Base-by-base conservation (phyloP, 1,139 yeast species). In the Candida dubliniensis region DNA sequence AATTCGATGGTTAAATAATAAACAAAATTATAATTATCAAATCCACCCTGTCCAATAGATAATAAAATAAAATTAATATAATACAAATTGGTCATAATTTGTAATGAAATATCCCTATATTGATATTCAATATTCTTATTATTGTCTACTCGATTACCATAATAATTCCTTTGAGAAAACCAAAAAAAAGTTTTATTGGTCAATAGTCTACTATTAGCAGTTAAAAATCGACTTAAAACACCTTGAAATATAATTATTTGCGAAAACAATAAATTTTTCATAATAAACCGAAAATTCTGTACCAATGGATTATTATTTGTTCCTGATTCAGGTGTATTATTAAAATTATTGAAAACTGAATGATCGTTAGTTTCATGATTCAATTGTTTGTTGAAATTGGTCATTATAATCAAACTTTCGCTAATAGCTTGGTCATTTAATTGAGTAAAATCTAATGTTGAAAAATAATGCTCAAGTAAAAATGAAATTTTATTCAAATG, bases 21-120 rank as follows among this genome's bases (percentile, higher is more conserved):
- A n/a, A 83, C 81, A 58, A 82, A 84, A 53, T 82, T 83, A 58
- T 81, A 85, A 15, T 80, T 73, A 42, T 83, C 86, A 58, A 86
- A 85, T 1, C 89, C 89, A 1, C 87, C 85, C 34, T 78, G 76
- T 0, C 95, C 93, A 13, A 85, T 74, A 14, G 79, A 69, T 33
- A 78, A 71, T 11, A 84, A 60, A 6, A 84, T 69, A 53, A 78
- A 83, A 48, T 82, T 76, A 41, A 81, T 47, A 47, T 79, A 67
- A 53, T 76, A 82, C n/a, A 85, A 63, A 5, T 66, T 60, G 35
- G 69, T 69, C 30, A 83, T 55, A 2, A 79, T 63, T 39, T 69
- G 66, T 30, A 71, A 52, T 40, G 59, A 71, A 55, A 54, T 67
- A 38, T 53, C 61, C 37, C 52, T 54, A 55, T 73, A 66, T 39